Evolutionary conservation across 1,284 basidiomycete species (phyloP), one percentile per base, ranked within the genome.

Genomic region (Polyporus tsugae): DNA sequence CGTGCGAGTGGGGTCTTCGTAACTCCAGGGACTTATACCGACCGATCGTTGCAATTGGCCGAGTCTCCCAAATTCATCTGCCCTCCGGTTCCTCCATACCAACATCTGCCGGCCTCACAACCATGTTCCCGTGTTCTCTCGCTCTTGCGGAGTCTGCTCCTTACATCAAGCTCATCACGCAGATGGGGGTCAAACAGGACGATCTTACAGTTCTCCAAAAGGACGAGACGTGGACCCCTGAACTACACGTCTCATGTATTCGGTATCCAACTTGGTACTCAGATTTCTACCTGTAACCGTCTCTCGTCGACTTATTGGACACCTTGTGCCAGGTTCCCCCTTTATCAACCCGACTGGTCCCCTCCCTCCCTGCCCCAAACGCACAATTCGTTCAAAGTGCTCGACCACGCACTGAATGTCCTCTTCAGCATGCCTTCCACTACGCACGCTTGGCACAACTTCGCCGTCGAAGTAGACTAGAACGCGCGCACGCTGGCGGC

Each of bases 401-500:
- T 82, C 19, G 85, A 88, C 72, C 88, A 89, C 71, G 82, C 83
- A 6, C 73, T 83, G 15, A 85, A 86, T 66, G 78, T 87, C 4
- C 74, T 89, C 35, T 89, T 87, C 78, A 74, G 78, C 19, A 82
- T 84, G 0, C 80, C 84, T 0, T 89, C 89, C 78, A 78, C 78
- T 0, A 68, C 80, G 3, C 72, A 71, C 15, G 73, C 74, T 9
- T 89, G 88, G 87, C 88, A 89, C 75, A 89, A 90, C 78, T 88
- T 89, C 74, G 87, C 86, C 0, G 74, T 89, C 49, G 82, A 84
- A 67, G 82, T 89, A 39, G 85, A 89, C 75, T 90, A 87, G 87
- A 79, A 80, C n/a, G 77, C 81, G 25, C 79, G 76, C 46, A 87
- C 86, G 0, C 80, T 90, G 19, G 80, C 79, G 10, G 82, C 86